Evolutionary conservation across 2,329 filamentous ascomycete species (phyloP).

Genomic region (Fusarium sp.): DNA sequence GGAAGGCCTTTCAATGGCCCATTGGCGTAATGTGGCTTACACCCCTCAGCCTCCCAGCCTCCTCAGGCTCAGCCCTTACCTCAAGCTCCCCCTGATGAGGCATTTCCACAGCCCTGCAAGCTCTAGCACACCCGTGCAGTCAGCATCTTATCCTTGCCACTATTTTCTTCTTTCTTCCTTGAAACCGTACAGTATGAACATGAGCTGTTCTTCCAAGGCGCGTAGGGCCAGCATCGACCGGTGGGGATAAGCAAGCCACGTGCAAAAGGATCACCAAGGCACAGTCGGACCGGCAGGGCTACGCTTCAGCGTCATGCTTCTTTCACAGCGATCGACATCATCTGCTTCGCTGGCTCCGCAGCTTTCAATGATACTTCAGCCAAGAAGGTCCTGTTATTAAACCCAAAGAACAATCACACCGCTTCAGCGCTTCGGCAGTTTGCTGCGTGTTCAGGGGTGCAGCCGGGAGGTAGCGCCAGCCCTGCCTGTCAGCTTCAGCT

Average conservation of each 20-base stretch:
- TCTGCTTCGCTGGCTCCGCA: slow-evolving; percentile 26
- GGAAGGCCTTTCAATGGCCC: neutral
- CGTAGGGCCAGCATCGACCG: neutral
- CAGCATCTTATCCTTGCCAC: neutral
- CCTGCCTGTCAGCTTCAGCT: slow-evolving; percentile 13
- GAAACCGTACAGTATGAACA: neutral
- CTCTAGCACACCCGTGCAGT: slow-evolving; percentile 1
- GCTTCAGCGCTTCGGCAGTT: slow-evolving; percentile 13
- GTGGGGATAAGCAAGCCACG: slow-evolving; percentile 9
- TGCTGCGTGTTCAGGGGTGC: neutral
- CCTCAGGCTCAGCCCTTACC: slow-evolving; percentile 12
- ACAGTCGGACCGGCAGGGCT: slow-evolving; percentile 22
- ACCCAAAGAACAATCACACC: slow-evolving; percentile 11
- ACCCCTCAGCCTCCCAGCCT: slow-evolving; percentile 13
- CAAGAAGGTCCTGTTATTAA: slow-evolving; percentile 1
- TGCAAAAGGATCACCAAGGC: slow-evolving; percentile 27
- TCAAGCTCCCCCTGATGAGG: neutral
- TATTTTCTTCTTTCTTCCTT: neutral
- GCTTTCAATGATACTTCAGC: neutral
- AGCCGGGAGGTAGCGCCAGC: slow-evolving; percentile 1
- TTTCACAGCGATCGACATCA: neutral
- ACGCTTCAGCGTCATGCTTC: slow-evolving; percentile 14
- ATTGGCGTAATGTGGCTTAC: slow-evolving; percentile 5
- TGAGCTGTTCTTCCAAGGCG: neutral
- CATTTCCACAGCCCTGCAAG: slow-evolving; percentile 4